phyloP scores from a whole-genome alignment of 306 rosid genomes.

The Begonia peltatifolia region DNA sequence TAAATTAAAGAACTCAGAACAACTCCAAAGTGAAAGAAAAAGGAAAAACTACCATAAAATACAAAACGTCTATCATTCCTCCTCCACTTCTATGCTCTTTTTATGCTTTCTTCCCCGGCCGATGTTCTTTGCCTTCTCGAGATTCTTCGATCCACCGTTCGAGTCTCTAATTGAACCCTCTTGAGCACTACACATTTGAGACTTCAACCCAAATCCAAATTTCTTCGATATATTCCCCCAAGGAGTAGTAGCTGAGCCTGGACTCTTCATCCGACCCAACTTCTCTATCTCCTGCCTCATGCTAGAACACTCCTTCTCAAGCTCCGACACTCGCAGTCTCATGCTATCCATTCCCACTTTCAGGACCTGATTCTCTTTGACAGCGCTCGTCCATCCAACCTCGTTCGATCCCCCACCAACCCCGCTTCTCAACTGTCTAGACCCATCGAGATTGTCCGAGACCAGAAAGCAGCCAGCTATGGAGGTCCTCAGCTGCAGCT shows the following conservation, averaged over 20 bases:
- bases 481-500: constrained; percentile 93
- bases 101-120: constrained; percentile 57
- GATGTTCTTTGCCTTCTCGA: constrained; percentile 67
- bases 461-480: constrained; percentile 89
- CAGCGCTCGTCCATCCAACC: constrained; percentile 92
- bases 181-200: constrained; percentile 99
- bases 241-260: constrained; percentile 17
- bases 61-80: no score
- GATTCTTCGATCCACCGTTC: constrained; percentile 32
- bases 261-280: constrained; percentile 46
- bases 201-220: constrained; percentile 72
- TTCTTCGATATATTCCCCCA: constrained; percentile 89
- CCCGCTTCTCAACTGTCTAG: constrained; percentile 82
- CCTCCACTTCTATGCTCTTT: constrained; percentile 15
- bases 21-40: no score
- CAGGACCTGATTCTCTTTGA: constrained; percentile 89
- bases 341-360: constrained; percentile 97
- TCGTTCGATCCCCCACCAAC: constrained; percentile 41
- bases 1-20: no score
- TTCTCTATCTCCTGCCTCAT: constrained; percentile 97
- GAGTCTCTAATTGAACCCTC: constrained; percentile 82
- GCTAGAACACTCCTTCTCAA: constrained; percentile 88
- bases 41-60: no score
- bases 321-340: constrained; percentile 96
- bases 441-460: constrained; percentile 84